Percentiles rank a stretch among this genome's conserved stretches.
phyloP scores from a whole-genome alignment of 345 rosid species.

The Camelina sativa region DNA sequence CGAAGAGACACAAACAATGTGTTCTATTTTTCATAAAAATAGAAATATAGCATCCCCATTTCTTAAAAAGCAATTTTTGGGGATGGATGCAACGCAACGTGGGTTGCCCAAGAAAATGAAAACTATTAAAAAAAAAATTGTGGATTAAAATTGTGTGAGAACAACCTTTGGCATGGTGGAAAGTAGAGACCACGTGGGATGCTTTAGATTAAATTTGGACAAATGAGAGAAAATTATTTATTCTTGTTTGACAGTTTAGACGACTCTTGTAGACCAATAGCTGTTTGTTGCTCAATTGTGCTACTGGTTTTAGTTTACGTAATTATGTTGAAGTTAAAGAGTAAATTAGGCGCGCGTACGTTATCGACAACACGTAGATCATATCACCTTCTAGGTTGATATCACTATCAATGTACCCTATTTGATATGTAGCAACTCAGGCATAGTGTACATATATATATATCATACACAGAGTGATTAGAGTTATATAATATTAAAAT shows the following conservation, averaged over 20 bases:
- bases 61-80: conserved; percentile 32
- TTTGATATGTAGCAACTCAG: background rate
- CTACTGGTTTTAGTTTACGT: conserved; percentile 12
- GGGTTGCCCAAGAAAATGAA: conserved; percentile 25
- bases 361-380: background rate
- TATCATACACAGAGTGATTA: background rate
- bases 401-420: conserved; percentile 10
- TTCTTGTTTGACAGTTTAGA: conserved; percentile 22
- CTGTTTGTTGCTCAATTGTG: conserved; percentile 19
- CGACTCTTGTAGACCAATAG: conserved; percentile 20
- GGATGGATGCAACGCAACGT: conserved; percentile 43
- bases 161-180: conserved; percentile 37
- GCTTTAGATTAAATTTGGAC: conserved; percentile 43
- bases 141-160: conserved; percentile 8
- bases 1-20: conserved; percentile 21
- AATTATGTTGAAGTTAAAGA: conserved; percentile 12
- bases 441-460: background rate
- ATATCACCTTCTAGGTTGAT: background rate
- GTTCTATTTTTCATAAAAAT: conserved; percentile 1
- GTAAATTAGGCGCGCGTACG: background rate
- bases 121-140: conserved; percentile 14
- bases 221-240: conserved; percentile 8
- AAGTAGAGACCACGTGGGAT: conserved; percentile 56
- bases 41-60: conserved; percentile 3
- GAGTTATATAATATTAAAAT: background rate